Percentiles rank a stretch among this genome's conserved stretches.
These are phyloP conservation scores for Ogataea methylovora DNA, from an alignment of 805 yeast species.

Conservation along the genomic window DNA sequence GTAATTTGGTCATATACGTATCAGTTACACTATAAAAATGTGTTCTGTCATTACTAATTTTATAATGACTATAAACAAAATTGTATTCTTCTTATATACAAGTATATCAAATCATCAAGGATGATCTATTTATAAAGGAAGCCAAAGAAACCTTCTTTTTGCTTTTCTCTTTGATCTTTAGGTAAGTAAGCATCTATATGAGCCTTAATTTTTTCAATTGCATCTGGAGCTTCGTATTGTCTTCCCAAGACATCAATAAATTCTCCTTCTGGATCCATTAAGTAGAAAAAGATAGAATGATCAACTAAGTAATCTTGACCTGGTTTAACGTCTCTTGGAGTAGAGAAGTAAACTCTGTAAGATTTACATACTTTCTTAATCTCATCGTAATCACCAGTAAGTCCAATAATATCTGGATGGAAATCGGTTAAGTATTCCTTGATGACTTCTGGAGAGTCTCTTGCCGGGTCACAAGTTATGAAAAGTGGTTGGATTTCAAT, in stretches of 20 bases:
- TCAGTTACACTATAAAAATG: no score
- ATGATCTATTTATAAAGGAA: conserved; percentile 42
- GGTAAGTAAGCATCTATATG: conserved; percentile 76
- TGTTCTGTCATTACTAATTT: no score
- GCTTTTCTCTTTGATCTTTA: conserved; percentile 55
- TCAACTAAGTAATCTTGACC: conserved; percentile 97
- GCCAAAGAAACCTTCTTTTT: conserved; percentile 53
- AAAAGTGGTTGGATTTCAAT: conserved; percentile 77
- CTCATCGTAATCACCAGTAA: conserved; percentile 85
- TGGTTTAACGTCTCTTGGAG: conserved; percentile 88
- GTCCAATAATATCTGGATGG: conserved; percentile 82
- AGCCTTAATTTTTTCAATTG: conserved; percentile 66
- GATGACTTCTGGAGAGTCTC: conserved; percentile 83
- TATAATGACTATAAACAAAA: no score
- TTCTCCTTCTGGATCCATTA: conserved; percentile 98
- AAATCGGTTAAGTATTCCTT: conserved; percentile 81
- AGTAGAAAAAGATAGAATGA: conserved; percentile 92
- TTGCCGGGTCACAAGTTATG: conserved; percentile 94
- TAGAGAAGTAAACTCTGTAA: conserved; percentile 93
- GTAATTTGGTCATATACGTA: no score
- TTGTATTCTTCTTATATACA: no score
- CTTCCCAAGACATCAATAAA: conserved; percentile 93
- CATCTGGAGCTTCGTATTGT: conserved; percentile 74
- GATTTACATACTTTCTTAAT: conserved; percentile 81
- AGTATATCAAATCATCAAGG: no score